Conservation (phyloP, 768 basidiomycete species). For the Piloderma croceum region DNA sequence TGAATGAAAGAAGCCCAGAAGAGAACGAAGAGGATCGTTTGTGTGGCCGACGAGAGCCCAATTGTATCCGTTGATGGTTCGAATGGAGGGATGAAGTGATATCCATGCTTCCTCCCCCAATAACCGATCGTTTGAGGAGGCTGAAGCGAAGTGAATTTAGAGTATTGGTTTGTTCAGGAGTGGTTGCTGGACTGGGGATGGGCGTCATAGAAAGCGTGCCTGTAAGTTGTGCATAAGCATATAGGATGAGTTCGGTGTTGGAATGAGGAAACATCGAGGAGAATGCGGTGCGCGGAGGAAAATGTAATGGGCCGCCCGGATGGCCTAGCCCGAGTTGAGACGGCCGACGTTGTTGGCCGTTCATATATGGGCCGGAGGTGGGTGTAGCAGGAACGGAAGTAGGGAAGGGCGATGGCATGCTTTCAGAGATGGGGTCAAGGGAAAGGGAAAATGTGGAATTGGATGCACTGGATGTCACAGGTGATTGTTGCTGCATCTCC, state of each 20-base stretch:
- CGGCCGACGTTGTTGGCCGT: conserved; percentile 32
- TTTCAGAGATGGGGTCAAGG: conserved; percentile 45
- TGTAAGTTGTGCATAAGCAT: conserved; percentile 77
- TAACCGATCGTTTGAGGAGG: conserved; percentile 41
- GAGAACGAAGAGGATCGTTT: conserved; percentile 49
- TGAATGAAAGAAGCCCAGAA: conserved; percentile 44
- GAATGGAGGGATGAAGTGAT: conserved; percentile 45
- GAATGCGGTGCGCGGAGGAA: conserved; percentile 35
- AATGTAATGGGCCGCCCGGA: conserved; percentile 13
- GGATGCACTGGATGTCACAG: conserved; percentile 26
- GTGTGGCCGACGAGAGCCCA: too few species aligned
- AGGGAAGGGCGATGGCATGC: conserved; percentile 13
- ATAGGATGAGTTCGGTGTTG: conserved; percentile 68
- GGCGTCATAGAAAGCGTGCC: conserved; percentile 62
- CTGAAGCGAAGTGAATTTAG: conserved; percentile 44
- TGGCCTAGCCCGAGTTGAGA: conserved; percentile 45
- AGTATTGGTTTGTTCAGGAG: conserved; percentile 40
- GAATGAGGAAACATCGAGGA: conserved; percentile 41
- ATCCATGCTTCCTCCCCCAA: conserved; percentile 80
- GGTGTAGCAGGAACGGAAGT: conserved; percentile 33
- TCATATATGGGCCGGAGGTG: conserved; percentile 22
- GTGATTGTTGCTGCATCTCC: conserved; percentile 18
- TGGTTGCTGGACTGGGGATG: conserved; percentile 32
- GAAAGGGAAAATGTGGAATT: conserved; percentile 43
- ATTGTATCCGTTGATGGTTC: conserved; percentile 19